Conservation (phyloP, 805 yeast genomes). For the Ogataea methylovora region DNA sequence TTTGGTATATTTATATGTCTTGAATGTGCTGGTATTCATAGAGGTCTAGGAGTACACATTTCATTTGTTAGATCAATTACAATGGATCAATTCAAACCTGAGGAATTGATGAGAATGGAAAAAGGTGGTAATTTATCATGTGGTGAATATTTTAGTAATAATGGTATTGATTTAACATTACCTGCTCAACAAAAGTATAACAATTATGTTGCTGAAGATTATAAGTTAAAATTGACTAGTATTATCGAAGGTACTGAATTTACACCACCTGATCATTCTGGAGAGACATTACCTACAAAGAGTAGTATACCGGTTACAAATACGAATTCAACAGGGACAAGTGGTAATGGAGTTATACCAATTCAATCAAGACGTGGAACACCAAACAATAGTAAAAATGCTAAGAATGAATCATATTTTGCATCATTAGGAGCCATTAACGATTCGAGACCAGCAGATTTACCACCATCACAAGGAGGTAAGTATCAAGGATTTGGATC, state of each 20-base stretch:
- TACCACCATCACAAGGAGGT: conserved; percentile 94
- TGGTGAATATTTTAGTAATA: conserved; percentile 53
- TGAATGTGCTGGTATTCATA: conserved; percentile 96
- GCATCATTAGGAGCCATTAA: conserved; percentile 71
- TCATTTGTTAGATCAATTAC: conserved; percentile 95
- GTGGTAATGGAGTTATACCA: conserved; percentile 1
- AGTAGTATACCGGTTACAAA: background rate
- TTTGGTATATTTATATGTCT: conserved; percentile 95
- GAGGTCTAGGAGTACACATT: conserved; percentile 94
- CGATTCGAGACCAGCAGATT: conserved; percentile 61
- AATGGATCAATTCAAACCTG: conserved; percentile 97
- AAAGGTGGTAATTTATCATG: conserved; percentile 85
- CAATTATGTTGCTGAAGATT: conserved; percentile 90
- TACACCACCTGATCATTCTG: conserved; percentile 54
- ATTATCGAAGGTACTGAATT: conserved; percentile 67
- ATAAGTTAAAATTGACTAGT: conserved; percentile 73
- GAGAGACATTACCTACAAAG: conserved; percentile 32
- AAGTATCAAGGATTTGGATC: conserved; percentile 88
- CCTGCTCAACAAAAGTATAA: conserved; percentile 75
- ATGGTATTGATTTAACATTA: conserved; percentile 60
- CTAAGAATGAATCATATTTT: conserved; percentile 75
- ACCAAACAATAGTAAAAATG: conserved; percentile 28
- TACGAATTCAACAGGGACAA: background rate
- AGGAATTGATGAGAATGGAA: conserved; percentile 87
- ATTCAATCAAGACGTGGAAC: conserved; percentile 8